Percentiles rank a stretch among this genome's conserved stretches.
These are phyloP conservation scores for Rhynchospora tenuis DNA, from an alignment of 176 grass and related monocot species.

Conservation along the genomic window DNA sequence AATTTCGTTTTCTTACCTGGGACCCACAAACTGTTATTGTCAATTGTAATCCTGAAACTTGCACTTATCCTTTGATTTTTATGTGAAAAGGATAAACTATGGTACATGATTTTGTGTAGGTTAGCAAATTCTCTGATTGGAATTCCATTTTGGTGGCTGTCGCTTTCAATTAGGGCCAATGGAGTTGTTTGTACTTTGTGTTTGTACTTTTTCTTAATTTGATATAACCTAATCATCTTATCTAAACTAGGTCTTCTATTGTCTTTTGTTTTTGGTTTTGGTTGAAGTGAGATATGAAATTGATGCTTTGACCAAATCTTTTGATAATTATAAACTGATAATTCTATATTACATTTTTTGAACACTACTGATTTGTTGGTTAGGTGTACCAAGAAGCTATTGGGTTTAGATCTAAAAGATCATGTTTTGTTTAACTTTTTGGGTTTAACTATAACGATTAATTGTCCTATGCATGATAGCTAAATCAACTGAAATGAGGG, in stretches of 20 bases:
- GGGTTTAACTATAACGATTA: neutral
- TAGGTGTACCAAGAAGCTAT: neutral
- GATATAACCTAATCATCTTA: slow-evolving; percentile 5
- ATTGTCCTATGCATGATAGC: neutral
- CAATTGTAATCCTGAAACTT: neutral
- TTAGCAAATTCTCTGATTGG: neutral
- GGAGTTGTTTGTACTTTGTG: neutral
- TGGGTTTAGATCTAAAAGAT: neutral
- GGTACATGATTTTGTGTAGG: neutral
- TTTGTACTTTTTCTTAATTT: neutral
- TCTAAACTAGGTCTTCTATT: neutral
- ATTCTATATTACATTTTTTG: neutral
- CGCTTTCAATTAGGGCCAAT: slow-evolving; percentile 10
- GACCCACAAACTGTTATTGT: slow-evolving; percentile 1
- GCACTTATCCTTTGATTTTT: slow-evolving; percentile 3
- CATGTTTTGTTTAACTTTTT: too few relatives aligned
- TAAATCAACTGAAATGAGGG: neutral
- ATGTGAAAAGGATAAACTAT: neutral
- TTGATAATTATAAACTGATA: neutral
- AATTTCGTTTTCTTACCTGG: neutral
- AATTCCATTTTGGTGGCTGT: slow-evolving; percentile 6
- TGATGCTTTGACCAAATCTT: slow-evolving; percentile 10
- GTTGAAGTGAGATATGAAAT: neutral
- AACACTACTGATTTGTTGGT: neutral
- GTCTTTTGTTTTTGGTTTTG: neutral